phyloP scores from a whole-genome alignment of 2,329 filamentous ascomycete species.

The Camillea tinctor region DNA sequence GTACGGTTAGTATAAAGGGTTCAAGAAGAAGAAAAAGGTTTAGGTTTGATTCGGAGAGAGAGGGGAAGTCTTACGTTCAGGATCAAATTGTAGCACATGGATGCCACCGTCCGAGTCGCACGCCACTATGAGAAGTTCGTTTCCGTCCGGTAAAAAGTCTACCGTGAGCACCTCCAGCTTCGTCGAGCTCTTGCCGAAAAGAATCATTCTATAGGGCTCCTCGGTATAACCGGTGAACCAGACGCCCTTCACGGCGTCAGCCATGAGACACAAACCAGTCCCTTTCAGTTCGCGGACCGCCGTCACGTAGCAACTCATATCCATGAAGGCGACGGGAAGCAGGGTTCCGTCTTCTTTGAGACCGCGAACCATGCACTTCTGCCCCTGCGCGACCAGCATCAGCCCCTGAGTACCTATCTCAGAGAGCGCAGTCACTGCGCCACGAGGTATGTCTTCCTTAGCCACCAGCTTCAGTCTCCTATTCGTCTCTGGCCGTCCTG shows the following conservation, averaged over 20 bases:
- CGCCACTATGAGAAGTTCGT: constrained; percentile 78
- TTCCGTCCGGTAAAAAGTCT: constrained; percentile 85
- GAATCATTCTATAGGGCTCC: constrained; percentile 91
- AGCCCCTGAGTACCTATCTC: constrained; percentile 85
- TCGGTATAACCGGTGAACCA: constrained; percentile 98
- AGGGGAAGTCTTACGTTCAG: constrained; percentile 67
- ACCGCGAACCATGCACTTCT: constrained; percentile 95
- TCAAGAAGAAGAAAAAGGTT: neutral
- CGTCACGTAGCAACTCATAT: constrained; percentile 92
- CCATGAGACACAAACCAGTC: constrained; percentile 83
- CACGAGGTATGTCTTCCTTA: constrained; percentile 86
- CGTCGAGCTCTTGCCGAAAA: constrained; percentile 84
- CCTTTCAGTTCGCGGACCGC: constrained; percentile 79
- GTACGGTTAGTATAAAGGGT: constrained; percentile 24
- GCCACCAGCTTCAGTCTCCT: constrained; percentile 81
- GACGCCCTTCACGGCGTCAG: constrained; percentile 87
- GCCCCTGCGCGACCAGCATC: constrained; percentile 86
- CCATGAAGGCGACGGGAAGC: constrained; percentile 93
- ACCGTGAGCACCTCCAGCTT: constrained; percentile 76
- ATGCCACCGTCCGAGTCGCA: constrained; percentile 83
- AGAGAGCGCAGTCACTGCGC: constrained; percentile 83
- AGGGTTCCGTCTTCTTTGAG: constrained; percentile 93
- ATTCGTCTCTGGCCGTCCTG: constrained; percentile 80
- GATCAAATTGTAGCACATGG: constrained; percentile 90
- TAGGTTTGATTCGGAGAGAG: neutral